Evolutionary conservation across 257 asterid genomes (phyloP), one percentile per base, ranked within the genome.

Genomic region (Gynochthodes officinalis): DNA sequence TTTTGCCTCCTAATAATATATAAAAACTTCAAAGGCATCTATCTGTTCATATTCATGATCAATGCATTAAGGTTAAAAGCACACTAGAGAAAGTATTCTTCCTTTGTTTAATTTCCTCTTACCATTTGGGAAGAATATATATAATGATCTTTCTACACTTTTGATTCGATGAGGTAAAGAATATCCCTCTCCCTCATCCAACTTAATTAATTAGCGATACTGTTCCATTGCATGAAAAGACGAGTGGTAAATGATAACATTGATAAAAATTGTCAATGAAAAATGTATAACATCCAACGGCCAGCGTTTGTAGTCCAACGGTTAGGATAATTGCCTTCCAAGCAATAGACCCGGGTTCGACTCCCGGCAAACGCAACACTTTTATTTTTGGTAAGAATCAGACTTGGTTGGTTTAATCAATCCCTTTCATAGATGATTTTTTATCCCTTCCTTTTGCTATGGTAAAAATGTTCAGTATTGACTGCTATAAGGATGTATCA

Each of bases 291-390:
- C n/a, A n/a, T n/a, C n/a, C n/a, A n/a, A n/a, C n/a, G n/a, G n/a
- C n/a, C n/a, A n/a, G 83, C 71, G 77, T 68, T 64, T 69, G 75
- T 64, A 70, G 75, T 72, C 74, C 79, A 73, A 74, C 73, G 73
- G 76, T 76, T 40, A 89, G 96, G 98, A 91, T 94, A 94, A 91
- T 94, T 91, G 96, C 98, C 94, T 84, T 94, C 97, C 96, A 94
- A 91, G 97, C 98, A 89, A 91, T 89, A 94, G 98, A 91, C 92
- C 95, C 95, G 97, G 99, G 99, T 91, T 94, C 95, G 96, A 94
- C 97, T 79, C 77, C 82, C 79, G 82, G 74, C 74, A 75, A n/a
- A 75, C 78, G 78, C 78, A 75, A n/a, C n/a, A n/a, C n/a, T n/a
- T n/a, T n/a, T n/a, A n/a, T n/a, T n/a, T n/a, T n/a, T n/a, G n/a